These are phyloP conservation scores for Piper longum DNA, from an alignment of 164 flowering plant species.

Conservation along the genomic window DNA sequence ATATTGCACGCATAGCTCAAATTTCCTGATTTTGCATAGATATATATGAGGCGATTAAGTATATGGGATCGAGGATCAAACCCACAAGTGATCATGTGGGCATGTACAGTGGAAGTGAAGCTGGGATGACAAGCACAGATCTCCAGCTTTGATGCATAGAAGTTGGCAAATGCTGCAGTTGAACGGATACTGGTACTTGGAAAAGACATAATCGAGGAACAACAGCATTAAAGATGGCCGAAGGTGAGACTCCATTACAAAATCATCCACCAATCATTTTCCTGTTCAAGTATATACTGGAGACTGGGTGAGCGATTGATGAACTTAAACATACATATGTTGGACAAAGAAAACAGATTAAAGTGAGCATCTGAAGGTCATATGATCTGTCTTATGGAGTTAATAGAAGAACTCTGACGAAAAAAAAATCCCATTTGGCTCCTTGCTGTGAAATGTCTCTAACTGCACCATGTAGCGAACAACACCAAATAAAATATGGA, in stretches of 20 bases:
- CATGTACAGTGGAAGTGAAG: constrained; percentile 23
- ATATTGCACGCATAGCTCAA: constrained; percentile 31
- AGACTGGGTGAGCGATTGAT: no score
- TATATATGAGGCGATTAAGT: constrained; percentile 48
- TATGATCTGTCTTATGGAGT: no score
- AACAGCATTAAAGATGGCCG: not conserved
- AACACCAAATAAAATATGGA: no score
- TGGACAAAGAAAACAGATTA: no score
- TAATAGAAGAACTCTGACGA: no score
- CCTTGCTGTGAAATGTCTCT: no score
- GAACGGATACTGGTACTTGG: not conserved
- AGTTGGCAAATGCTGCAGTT: constrained; percentile 19
- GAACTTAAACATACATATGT: no score
- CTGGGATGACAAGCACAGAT: constrained; percentile 17
- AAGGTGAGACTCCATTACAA: not conserved
- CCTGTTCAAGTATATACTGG: no score
- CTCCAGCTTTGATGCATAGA: constrained; percentile 32
- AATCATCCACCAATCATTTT: no score
- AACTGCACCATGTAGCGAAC: no score
- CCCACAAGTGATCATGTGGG: constrained; percentile 53
- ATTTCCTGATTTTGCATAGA: constrained; percentile 36
- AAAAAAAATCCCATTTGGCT: no score
- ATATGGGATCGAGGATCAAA: constrained; percentile 43
- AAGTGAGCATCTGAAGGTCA: no score
- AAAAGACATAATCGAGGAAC: not conserved